phyloP scores from a whole-genome alignment of 495 filamentous ascomycete genomes.

The Penicillium salamii region DNA sequence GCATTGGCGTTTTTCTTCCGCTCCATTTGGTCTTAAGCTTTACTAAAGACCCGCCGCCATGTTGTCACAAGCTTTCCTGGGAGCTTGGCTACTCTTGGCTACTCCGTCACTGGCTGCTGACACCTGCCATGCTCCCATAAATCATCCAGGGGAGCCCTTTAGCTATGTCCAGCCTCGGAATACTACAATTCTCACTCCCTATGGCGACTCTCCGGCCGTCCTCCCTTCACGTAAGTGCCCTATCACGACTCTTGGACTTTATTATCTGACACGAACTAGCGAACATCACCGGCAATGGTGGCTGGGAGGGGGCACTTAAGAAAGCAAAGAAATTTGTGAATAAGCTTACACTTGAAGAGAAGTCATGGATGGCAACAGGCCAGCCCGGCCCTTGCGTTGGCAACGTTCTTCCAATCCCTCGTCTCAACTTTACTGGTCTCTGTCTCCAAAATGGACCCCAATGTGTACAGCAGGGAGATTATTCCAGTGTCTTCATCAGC shows the following conservation, averaged over 20 bases:
- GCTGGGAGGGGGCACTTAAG: conserved; percentile 67
- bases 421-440: conserved; percentile 43
- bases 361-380: conserved; percentile 80
- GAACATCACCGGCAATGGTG: conserved; percentile 42
- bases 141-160: conserved; percentile 3
- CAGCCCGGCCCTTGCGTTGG: conserved; percentile 71
- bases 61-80: not conserved
- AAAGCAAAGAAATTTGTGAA: conserved; percentile 68
- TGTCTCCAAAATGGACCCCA: conserved; percentile 56
- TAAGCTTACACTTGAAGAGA: conserved; percentile 72
- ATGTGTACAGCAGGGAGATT: conserved; percentile 47
- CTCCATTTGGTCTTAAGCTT: not conserved
- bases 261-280: not conserved
- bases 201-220: conserved; percentile 13
- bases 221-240: conserved; percentile 15
- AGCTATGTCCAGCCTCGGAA: conserved; percentile 16
- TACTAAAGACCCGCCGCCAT: not conserved
- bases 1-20: not conserved
- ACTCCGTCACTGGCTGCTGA: not conserved
- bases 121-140: not conserved
- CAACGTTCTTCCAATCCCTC: conserved; percentile 54
- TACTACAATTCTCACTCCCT: conserved; percentile 12
- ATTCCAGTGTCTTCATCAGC: conserved; percentile 36
- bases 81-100: not conserved
- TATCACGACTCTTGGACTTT: not conserved